Evolutionary conservation across 495 filamentous ascomycete genomes (phyloP).

Genomic region (Trichoderma asperelloides): DNA sequence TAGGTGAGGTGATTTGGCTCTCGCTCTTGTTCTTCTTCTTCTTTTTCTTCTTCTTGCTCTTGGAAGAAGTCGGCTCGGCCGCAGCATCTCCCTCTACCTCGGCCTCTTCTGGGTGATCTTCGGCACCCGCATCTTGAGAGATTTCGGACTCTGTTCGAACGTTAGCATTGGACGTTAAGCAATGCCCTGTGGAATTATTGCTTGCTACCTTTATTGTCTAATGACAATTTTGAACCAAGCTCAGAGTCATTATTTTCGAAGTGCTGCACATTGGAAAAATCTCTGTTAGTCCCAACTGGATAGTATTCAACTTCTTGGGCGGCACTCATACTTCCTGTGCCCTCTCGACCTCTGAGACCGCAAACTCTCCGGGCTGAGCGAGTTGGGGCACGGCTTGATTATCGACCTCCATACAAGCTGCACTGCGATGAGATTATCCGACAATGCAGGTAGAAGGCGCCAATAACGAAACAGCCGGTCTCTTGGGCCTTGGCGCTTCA

Average conservation of each 20-base stretch:
- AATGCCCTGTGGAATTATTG: conserved; percentile 10
- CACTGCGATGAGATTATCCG: not conserved
- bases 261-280: conserved; percentile 29
- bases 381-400: conserved; percentile 29
- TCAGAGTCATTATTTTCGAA: conserved; percentile 25
- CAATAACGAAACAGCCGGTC: conserved; percentile 1
- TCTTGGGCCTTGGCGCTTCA: conserved; percentile 4
- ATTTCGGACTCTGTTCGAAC: conserved; percentile 12
- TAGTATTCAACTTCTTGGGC: conserved; percentile 29
- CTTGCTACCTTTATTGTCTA: conserved; percentile 18
- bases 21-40: conserved; percentile 12
- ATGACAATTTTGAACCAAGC: conserved; percentile 17
- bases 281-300: conserved; percentile 26
- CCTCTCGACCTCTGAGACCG: conserved; percentile 18
- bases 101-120: conserved; percentile 9
- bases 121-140: conserved; percentile 11
- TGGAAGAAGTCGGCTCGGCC: conserved; percentile 5
- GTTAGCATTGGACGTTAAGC: conserved; percentile 14
- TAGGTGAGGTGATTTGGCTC: not conserved
- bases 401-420: conserved; percentile 31
- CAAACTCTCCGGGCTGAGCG: conserved; percentile 27
- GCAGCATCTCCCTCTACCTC: conserved; percentile 10
- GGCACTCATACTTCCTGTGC: conserved; percentile 23
- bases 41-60: conserved; percentile 12
- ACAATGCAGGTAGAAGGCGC: conserved; percentile 2